These are phyloP conservation scores for Scheffersomyces insectosa DNA, from an alignment of 1,139 yeast genomes.

Conservation along the genomic window DNA sequence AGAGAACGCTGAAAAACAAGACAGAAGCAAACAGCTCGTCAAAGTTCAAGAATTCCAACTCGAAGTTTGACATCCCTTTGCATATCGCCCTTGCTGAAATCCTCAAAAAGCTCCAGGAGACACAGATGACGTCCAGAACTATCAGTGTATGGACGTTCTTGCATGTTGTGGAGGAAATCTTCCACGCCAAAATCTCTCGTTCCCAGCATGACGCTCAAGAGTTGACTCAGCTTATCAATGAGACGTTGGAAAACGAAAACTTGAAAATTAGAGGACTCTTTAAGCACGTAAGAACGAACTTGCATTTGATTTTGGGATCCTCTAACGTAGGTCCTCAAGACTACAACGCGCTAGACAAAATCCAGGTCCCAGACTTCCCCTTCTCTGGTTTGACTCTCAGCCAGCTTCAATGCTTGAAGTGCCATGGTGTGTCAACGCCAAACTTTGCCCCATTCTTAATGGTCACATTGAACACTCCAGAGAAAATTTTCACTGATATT, in stretches of 20 bases:
- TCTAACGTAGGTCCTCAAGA: conserved; percentile 12
- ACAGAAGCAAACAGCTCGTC: conserved; percentile 18
- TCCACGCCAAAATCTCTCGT: conserved; percentile 72
- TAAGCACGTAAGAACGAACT: conserved; percentile 7
- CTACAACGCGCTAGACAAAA: conserved; percentile 23
- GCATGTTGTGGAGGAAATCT: conserved; percentile 72
- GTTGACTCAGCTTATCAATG: conserved; percentile 74
- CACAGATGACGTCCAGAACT: conserved; percentile 54
- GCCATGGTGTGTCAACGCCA: conserved; percentile 64
- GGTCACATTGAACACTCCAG: conserved; percentile 75
- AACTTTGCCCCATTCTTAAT: conserved; percentile 66
- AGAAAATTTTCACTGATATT: conserved; percentile 47
- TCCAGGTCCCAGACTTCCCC: conserved; percentile 63
- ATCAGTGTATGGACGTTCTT: conserved; percentile 79
- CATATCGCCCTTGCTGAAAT: conserved; percentile 60
- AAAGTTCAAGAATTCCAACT: conserved; percentile 25
- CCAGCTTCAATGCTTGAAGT: conserved; percentile 66
- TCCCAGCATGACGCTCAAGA: conserved; percentile 97
- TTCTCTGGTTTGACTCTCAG: conserved; percentile 68
- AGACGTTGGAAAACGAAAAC: conserved; percentile 73
- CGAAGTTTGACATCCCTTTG: conserved; percentile 44
- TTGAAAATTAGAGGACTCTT: conserved; percentile 40
- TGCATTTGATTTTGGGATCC: conserved; percentile 8
- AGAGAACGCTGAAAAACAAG: conserved; percentile 3
- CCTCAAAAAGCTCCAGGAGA: conserved; percentile 61